A percentile compares a stretch with the other conserved stretches of the same genome.
Conservation (phyloP, 2,329 filamentous ascomycete genomes). For the Plectosphaerella plurivora region DNA sequence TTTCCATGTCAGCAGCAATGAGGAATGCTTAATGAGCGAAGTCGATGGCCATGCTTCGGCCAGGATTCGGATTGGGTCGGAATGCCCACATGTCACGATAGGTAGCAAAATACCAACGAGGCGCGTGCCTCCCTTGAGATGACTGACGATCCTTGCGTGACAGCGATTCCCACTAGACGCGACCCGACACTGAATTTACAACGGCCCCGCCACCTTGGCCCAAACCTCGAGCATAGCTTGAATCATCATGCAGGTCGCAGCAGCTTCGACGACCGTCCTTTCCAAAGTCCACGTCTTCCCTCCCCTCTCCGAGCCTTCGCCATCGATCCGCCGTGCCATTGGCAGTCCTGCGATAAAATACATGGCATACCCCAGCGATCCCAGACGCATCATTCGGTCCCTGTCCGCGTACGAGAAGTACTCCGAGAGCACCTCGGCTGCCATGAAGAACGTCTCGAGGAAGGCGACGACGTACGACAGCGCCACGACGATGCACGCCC, state of each 20-base stretch:
- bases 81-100: too few relatives aligned
- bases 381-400: slow-evolving; percentile 8
- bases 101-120: too few relatives aligned
- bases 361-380: slow-evolving; percentile 11
- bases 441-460: slow-evolving; percentile 13
- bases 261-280: slow-evolving; percentile 5
- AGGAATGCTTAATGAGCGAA: too few relatives aligned
- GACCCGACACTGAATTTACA: neutral
- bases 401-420: slow-evolving; percentile 8
- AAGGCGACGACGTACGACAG: slow-evolving; percentile 10
- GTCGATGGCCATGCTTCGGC: too few relatives aligned
- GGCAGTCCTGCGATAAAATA: slow-evolving; percentile 12
- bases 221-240: slow-evolving; percentile 9
- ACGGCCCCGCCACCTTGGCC: slow-evolving; percentile 8
- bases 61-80: too few relatives aligned
- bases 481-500: neutral
- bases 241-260: slow-evolving; percentile 8
- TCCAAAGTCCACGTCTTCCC: slow-evolving; percentile 4
- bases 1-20: too few relatives aligned
- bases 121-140: too few relatives aligned
- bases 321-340: slow-evolving; percentile 9
- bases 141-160: too few relatives aligned
- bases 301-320: too few relatives aligned
- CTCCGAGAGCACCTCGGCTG: slow-evolving; percentile 4
- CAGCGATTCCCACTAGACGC: too few relatives aligned